phyloP scores from a whole-genome alignment of 148 eudicot genomes.

The Rhododendron ferrugineum region DNA sequence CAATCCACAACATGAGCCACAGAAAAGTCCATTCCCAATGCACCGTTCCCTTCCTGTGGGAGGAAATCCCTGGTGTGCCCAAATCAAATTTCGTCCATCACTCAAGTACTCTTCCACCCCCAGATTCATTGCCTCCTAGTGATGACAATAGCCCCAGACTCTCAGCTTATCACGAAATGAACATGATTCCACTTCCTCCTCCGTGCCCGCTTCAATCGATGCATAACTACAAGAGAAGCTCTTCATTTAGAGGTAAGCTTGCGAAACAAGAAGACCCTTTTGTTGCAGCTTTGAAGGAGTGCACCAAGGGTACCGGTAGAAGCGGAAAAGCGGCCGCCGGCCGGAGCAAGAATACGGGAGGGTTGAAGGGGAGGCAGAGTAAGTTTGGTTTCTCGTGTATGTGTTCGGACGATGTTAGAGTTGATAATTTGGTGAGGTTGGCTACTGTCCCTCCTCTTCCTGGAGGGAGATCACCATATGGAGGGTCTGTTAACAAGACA shows the following conservation, averaged over 20 bases:
- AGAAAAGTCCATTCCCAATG: conserved; percentile 20
- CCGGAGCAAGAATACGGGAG: neutral
- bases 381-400: conserved; percentile 22
- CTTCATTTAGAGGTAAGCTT: neutral
- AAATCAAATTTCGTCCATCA: conserved; percentile 15
- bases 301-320: conserved; percentile 10
- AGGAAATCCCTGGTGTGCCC: conserved; percentile 34
- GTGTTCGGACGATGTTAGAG: conserved; percentile 14
- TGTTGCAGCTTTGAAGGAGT: conserved; percentile 24
- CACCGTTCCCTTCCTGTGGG: conserved; percentile 41
- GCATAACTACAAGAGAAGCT: conserved; percentile 1
- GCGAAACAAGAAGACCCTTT: conserved; percentile 24
- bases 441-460: neutral
- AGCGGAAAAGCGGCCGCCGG: neutral
- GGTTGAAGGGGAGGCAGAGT: neutral
- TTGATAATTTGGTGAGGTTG: conserved; percentile 14
- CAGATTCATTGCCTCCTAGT: neutral
- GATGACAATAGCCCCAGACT: neutral
- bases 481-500: neutral
- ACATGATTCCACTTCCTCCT: conserved; percentile 22
- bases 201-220: neutral
- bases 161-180: neutral
- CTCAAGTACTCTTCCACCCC: neutral
- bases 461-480: neutral
- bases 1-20: conserved; percentile 18